Evolutionary conservation across 441 rosid species (phyloP), one percentile per base, ranked within the genome.

Genomic region (Omphalea diandra): DNA sequence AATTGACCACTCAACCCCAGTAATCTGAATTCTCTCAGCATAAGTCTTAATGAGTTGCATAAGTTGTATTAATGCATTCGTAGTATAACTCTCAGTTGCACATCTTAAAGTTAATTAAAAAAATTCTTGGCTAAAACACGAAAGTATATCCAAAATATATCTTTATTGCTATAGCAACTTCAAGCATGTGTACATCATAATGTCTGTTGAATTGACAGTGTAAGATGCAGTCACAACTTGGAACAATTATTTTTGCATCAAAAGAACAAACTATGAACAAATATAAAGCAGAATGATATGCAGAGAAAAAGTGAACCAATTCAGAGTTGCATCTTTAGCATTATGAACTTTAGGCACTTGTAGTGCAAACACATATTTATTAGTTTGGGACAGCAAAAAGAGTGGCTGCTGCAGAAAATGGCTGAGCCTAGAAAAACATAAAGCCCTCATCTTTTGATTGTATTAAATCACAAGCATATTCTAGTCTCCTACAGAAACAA

Each of bases 151-250:
- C 3, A 47, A 31, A 15, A 18, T 64, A 12, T 33, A 5, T 18
- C 44, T 65, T n/a, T 18, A 46, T 2, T 50, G 18, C 29, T 46
- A 10, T 8, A 12, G 18, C 17, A n/a, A 40, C 11, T 27, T 68
- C 40, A 43, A 41, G 36, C 20, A 68, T 15, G 41, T 20, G n/a
- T 35, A 44, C 41, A 43, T 31, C 33, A 27, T 14, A n/a, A 44
- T 9, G 12, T 12, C 53, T n/a, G 4, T 29, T 20, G 53, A 46
- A 32, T 18, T 44, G 40, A 32, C 31, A 27, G 4, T 1, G 29
- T 3, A 11, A 68, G n/a, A 44, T 46, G 65, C 72, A 43, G 32
- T 57, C 20, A 46, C 63, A 31, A n/a, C 72, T 46, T 38, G 35
- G 41, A 43, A 20, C 27, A 29, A 27, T n/a, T 35, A 33, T 47